Evolutionary conservation across 129 eudicot genomes (phyloP).

Genomic region (Saposhnikovia divaricata): DNA sequence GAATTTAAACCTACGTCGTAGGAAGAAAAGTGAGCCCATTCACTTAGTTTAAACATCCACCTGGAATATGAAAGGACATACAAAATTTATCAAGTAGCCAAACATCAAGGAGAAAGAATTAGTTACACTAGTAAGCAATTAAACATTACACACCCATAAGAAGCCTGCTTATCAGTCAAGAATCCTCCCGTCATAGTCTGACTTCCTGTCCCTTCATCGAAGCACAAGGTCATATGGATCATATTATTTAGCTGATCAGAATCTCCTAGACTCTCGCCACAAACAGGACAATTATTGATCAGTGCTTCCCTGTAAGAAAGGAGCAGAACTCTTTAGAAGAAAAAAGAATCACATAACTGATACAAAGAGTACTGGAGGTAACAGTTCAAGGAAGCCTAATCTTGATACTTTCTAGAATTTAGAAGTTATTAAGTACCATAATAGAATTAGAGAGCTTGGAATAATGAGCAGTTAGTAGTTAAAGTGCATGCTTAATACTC

Average conservation of each 20-base stretch:
- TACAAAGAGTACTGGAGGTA: not conserved
- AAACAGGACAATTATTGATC: conserved; percentile 79
- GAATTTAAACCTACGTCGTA: conserved; percentile 78
- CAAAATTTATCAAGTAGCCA: conserved; percentile 1
- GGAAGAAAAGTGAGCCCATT: conserved; percentile 91
- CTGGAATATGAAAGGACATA: conserved; percentile 34
- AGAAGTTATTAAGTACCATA: not conserved
- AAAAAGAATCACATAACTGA: conserved; percentile 3
- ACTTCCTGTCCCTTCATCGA: conserved; percentile 97
- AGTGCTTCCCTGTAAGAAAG: conserved; percentile 69
- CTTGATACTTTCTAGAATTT: not conserved
- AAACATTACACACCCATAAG: conserved; percentile 60
- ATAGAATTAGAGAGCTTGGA: not conserved
- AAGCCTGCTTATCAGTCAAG: conserved; percentile 93
- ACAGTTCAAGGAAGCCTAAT: not conserved
- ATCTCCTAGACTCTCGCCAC: conserved; percentile 73
- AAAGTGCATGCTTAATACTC: not conserved
- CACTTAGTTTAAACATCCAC: conserved; percentile 98
- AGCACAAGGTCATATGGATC: conserved; percentile 89
- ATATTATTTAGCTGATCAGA: conserved; percentile 60
- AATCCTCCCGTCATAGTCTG: conserved; percentile 95
- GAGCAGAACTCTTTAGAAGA: not conserved
- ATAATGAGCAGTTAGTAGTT: not conserved
- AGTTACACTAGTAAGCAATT: not conserved
- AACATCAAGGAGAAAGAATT: not conserved